phyloP scores from a whole-genome alignment of 352 stramenopile genomes.

The Globisporangium spiculum region DNA sequence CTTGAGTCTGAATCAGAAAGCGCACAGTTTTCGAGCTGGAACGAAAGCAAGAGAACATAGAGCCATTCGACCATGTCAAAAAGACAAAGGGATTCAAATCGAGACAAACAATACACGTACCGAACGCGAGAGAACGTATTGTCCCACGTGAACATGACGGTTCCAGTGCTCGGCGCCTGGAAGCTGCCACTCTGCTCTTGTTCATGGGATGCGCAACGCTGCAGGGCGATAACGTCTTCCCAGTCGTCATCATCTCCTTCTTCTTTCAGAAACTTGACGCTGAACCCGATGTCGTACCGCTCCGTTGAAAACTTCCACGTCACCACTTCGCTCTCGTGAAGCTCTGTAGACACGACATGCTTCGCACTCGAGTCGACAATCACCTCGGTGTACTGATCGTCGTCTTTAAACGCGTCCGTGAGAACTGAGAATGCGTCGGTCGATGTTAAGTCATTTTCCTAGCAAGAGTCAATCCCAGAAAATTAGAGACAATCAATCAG shows the following conservation, averaged over 20 bases:
- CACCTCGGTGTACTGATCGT: slow-evolving; percentile 28
- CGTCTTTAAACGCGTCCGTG: slow-evolving; percentile 18
- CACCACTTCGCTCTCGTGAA: slow-evolving; percentile 37
- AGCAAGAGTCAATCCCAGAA: neutral
- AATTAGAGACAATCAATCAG: neutral
- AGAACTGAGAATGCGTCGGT: slow-evolving; percentile 37
- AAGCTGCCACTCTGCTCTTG: slow-evolving; percentile 42
- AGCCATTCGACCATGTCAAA: neutral
- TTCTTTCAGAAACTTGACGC: slow-evolving; percentile 42
- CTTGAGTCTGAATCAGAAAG: slow-evolving; percentile 29
- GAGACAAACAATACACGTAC: slow-evolving; percentile 22
- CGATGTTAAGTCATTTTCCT: slow-evolving; percentile 10
- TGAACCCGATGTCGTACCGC: slow-evolving; percentile 54
- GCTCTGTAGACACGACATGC: slow-evolving; percentile 49
- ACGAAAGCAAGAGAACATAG: neutral
- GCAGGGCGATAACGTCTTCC: slow-evolving; percentile 32
- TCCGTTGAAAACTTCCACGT: slow-evolving; percentile 53
- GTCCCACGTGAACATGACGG: slow-evolving; percentile 57
- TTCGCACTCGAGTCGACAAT: slow-evolving; percentile 35
- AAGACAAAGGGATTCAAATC: neutral
- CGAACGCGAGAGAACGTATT: slow-evolving; percentile 57
- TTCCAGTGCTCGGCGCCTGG: slow-evolving; percentile 28
- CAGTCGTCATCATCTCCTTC: slow-evolving; percentile 29
- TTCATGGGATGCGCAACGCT: slow-evolving; percentile 31
- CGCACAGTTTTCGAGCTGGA: slow-evolving; percentile 37